These are phyloP conservation scores for Rhodosporidiobolus odoratus DNA, from an alignment of 768 basidiomycete species.

Conservation along the genomic window DNA sequence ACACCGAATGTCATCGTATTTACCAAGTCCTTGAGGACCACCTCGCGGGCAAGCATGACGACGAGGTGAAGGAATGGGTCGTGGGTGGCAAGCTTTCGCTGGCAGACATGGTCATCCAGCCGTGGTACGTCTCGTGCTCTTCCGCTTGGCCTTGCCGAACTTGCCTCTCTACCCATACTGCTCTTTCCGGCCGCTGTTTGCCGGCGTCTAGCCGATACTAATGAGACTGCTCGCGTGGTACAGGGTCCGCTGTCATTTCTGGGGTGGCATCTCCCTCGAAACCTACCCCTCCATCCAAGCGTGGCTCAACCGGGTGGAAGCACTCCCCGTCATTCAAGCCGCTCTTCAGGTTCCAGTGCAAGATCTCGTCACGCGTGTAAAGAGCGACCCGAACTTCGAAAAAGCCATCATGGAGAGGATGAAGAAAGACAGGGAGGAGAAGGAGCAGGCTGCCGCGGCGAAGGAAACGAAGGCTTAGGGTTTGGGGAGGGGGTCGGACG, in stretches of 20 bases:
- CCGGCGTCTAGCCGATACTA: too few relatives aligned
- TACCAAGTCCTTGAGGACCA: constrained; percentile 21
- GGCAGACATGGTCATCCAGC: constrained; percentile 19
- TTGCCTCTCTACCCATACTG: background rate
- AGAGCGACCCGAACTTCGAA: constrained; percentile 13
- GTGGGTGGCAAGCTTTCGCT: constrained; percentile 18
- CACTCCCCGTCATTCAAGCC: background rate
- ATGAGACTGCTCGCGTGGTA: too few relatives aligned
- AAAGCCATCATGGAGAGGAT: constrained; percentile 19
- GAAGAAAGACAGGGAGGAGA: constrained; percentile 11
- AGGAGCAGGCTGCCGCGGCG: too few relatives aligned
- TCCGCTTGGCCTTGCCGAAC: background rate
- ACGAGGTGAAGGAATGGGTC: background rate
- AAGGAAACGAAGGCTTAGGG: background rate
- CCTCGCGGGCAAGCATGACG: background rate
- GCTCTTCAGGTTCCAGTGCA: constrained; percentile 24
- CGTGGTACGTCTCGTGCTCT: constrained; percentile 1
- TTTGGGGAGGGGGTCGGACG: background rate
- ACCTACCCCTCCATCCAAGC: constrained; percentile 12
- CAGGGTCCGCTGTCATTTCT: constrained; percentile 24
- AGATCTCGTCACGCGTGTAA: constrained; percentile 24
- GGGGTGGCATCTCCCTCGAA: constrained; percentile 13
- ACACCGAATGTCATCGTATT: constrained; percentile 8
- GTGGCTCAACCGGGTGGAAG: constrained; percentile 26
- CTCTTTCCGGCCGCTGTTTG: too few relatives aligned